Conservation (phyloP, 352 stramenopile genomes). For the Pythium sukuiense region DNA sequence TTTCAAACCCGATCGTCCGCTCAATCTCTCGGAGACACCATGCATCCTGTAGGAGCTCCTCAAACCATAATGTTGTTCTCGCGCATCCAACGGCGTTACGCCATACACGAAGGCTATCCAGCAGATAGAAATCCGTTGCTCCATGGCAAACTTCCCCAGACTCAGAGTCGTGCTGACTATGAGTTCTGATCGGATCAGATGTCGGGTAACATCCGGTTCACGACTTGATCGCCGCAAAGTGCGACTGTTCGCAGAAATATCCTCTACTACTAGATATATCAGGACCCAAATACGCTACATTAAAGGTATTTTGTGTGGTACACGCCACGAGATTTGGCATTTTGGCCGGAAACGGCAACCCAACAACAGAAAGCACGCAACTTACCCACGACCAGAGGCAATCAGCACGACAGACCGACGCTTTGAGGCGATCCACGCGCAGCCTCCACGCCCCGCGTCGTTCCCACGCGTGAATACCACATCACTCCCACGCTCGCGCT, state of each 20-base stretch:
- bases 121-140: too few relatives aligned
- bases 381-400: neutral
- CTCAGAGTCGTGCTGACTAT: slow-evolving; percentile 1
- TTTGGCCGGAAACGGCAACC: slow-evolving; percentile 26
- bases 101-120: too few relatives aligned
- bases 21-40: too few relatives aligned
- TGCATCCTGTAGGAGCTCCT: too few relatives aligned
- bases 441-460: neutral
- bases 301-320: slow-evolving; percentile 12
- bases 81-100: too few relatives aligned
- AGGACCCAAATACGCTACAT: neutral
- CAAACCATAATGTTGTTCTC: too few relatives aligned
- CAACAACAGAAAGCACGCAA: slow-evolving; percentile 4
- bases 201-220: slow-evolving; percentile 1
- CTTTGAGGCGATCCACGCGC: neutral
- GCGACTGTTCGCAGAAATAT: neutral
- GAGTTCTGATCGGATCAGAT: neutral
- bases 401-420: neutral
- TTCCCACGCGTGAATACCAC: neutral
- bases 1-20: neutral
- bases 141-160: neutral
- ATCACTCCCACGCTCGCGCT: neutral
- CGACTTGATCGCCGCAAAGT: neutral
- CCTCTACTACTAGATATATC: slow-evolving; percentile 7
- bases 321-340: slow-evolving; percentile 3